A percentile compares a stretch with the other conserved stretches of the same genome.
phyloP scores from a whole-genome alignment of 768 basidiomycete genomes.

The Leccinellum rugosiceps region DNA sequence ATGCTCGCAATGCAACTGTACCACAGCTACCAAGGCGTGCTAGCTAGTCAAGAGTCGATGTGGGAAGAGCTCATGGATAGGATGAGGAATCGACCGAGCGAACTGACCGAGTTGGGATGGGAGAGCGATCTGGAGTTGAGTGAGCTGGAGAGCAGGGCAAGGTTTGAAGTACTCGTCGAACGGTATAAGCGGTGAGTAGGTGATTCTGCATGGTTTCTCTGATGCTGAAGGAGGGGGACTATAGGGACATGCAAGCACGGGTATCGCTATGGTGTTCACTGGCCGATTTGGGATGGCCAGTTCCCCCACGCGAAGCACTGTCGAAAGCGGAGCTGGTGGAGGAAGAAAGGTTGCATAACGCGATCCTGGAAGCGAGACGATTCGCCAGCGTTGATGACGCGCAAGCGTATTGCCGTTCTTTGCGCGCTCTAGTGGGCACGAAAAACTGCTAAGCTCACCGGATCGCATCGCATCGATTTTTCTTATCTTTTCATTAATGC shows the following conservation, averaged over 20 bases:
- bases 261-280: slow-evolving; percentile 64
- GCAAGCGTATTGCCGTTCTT: slow-evolving; percentile 52
- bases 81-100: slow-evolving; percentile 52
- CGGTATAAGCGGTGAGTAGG: slow-evolving; percentile 50
- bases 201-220: background rate
- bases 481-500: background rate
- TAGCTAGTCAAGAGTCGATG: slow-evolving; percentile 72
- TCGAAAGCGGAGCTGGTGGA: slow-evolving; percentile 69
- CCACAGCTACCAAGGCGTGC: slow-evolving; percentile 55
- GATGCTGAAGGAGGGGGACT: slow-evolving; percentile 1
- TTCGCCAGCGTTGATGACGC: slow-evolving; percentile 51
- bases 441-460: slow-evolving; percentile 34
- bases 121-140: slow-evolving; percentile 63
- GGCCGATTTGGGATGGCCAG: slow-evolving; percentile 53
- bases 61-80: slow-evolving; percentile 70
- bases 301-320: slow-evolving; percentile 58
- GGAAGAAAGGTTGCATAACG: slow-evolving; percentile 58
- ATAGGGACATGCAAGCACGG: slow-evolving; percentile 64
- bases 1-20: slow-evolving; percentile 72
- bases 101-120: slow-evolving; percentile 63
- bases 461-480: background rate
- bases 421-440: slow-evolving; percentile 60
- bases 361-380: slow-evolving; percentile 56
- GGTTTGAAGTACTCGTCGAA: slow-evolving; percentile 58
- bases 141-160: slow-evolving; percentile 52